Base-by-base conservation (phyloP, 1,284 basidiomycete species). In the Mycosarcoma maydis region DNA sequence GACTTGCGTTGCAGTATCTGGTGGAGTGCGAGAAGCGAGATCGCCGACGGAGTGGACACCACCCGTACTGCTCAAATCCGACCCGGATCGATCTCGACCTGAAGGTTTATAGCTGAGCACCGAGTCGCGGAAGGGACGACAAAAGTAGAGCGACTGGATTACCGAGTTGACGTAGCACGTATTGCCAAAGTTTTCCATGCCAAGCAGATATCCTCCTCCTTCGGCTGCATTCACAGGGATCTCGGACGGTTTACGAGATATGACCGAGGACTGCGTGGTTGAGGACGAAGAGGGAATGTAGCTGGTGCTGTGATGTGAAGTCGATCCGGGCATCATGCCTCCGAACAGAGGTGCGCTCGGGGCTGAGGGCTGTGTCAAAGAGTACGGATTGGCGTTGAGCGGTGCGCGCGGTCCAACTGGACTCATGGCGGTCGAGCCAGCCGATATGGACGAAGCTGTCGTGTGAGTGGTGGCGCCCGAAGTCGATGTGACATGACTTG, bases 61-160 rank as follows among this genome's bases (percentile, higher is more conserved):
- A 23, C 45, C 43, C 6, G 32, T 51, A 6, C 52, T 47, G 36
- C 23, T 39, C n/a, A 32, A 27, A 32, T 59, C 55, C 1, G 55
- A 54, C 23, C 52, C 55, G 36, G 55, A 48, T 7, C 50, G 51
- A 11, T 59, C 44, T 8, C 51, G 51, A 20, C 40, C 38, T 0
- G 48, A 42, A 3, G 26, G 17, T 34, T 64, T 64, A 38, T 71
- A 61, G 46, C 59, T 62, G 39, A 79, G 85, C 64, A 92, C 84
- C 56, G 91, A 89, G 38, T 90, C 87, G 34, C 91, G 86, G 78
- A 93, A 92, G 0, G 91, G 90, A n/a, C 85, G 83, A 72, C 90
- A 92, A 72, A 90, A 90, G 83, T 97, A 98, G 51, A 98, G 88
- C 0, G 95, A 90, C 83, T 98, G 95, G 10, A 98, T 87, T 24